Conservation (phyloP, 805 yeast genomes). For the Torulaspora delbrueckii region DNA sequence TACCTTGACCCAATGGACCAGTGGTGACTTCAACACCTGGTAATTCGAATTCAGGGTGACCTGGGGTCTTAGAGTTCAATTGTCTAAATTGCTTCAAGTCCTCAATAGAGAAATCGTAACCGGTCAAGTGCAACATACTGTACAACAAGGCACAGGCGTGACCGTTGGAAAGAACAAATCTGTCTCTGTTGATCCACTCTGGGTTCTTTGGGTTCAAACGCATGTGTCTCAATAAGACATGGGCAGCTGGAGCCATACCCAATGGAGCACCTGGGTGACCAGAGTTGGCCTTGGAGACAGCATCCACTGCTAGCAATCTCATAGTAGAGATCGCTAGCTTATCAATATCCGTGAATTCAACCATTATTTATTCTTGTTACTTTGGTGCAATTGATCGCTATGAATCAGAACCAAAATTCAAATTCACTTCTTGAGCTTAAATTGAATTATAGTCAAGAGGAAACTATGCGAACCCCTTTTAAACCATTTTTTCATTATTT, state of each 20-base stretch:
- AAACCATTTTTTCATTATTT: not conserved
- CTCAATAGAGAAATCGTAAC: conserved; percentile 68
- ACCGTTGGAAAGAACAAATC: conserved; percentile 93
- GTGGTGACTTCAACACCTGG: conserved; percentile 97
- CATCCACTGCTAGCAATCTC: conserved; percentile 83
- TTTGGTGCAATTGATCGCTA: not conserved
- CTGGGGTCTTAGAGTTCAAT: conserved; percentile 86
- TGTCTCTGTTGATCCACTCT: conserved; percentile 88
- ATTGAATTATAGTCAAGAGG: not conserved
- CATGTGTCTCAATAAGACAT: conserved; percentile 75
- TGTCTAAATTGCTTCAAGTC: conserved; percentile 91
- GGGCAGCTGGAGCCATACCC: conserved; percentile 96
- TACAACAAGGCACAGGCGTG: conserved; percentile 92
- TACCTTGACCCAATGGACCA: conserved; percentile 99
- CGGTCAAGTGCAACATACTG: conserved; percentile 78
- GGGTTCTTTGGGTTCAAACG: conserved; percentile 88
- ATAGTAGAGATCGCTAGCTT: conserved; percentile 76
- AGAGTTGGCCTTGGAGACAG: conserved; percentile 81
- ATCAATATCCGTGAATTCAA: conserved; percentile 54
- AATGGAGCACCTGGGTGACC: conserved; percentile 99
- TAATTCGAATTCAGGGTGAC: conserved; percentile 91
- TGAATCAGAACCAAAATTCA: not conserved
- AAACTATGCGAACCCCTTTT: conserved; percentile 6
- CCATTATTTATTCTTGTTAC: conserved; percentile 18
- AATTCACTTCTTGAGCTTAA: not conserved